Base-by-base conservation (phyloP, 2,329 filamentous ascomycete species). In the Microcera coccophila region DNA sequence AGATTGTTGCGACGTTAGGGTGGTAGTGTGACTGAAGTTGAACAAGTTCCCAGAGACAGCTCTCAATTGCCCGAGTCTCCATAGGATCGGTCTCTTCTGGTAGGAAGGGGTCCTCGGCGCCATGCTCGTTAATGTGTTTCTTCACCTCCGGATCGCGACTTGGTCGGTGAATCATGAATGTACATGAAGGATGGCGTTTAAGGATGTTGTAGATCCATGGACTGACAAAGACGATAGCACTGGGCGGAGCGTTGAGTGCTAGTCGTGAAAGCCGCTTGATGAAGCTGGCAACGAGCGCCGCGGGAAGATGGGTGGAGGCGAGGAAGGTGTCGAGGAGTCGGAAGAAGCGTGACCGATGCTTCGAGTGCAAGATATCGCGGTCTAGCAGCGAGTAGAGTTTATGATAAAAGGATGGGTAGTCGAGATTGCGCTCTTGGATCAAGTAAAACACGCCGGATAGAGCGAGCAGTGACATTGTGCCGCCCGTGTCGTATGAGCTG, bases 171-270 rank as follows among this genome's bases (percentile, higher is more conserved):
- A 98, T 80, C 90, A 98, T 95, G 59, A 95, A 97, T 0, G 91
- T 94, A 61, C 89, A 95, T 1, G 84, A 82, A 1, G 91, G 91
- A 62, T 98, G 93, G 52, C 79, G 79, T 66, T 88, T 93, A 63
- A 98, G 77, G 54, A 95, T 77, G 67, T 98, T 98, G 73, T 98
- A 98, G 39, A 91, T 83, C 82, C 89, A 96, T 1, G 93, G 94
- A 9, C 97, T 76, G 35, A 95, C 82, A 41, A 83, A 84, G 14
- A 97, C 90, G 40, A 97, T 85, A 21, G 89, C 90, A 24, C 87
- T 82, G 2, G 94, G 93, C 3, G 94, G 91, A 0, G 89, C 90
- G 59, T 87, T 83, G n/a, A 98, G 76, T 14, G 87, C 80, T 28
- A 97, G 74, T 39, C 91, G 78, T 3, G 90, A 81, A 8, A 98